These are phyloP conservation scores for Pseudopithomyces chartarum DNA, from an alignment of 2,329 filamentous ascomycete genomes.

Conservation along the genomic window DNA sequence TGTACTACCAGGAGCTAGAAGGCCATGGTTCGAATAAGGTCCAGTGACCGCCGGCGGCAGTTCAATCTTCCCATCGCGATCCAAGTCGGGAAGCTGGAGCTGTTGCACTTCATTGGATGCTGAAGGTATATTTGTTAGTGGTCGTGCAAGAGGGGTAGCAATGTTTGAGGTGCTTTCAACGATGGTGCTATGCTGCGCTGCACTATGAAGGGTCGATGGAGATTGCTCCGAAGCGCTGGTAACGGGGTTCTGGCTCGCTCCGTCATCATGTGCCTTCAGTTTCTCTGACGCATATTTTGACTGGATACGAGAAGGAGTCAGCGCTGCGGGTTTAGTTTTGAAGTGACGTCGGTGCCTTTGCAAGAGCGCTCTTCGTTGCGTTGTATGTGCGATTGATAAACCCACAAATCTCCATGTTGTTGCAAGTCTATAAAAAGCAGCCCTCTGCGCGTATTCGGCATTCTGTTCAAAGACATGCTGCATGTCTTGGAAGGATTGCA, in stretches of 20 bases:
- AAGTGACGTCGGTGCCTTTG: slow-evolving; percentile 34
- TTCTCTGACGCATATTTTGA: slow-evolving; percentile 19
- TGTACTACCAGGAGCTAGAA: slow-evolving; percentile 10
- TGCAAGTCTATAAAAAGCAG: slow-evolving; percentile 57
- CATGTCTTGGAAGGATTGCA: slow-evolving; percentile 43
- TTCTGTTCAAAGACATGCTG: slow-evolving; percentile 58
- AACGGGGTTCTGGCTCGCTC: slow-evolving; percentile 32
- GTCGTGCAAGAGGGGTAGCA: slow-evolving; percentile 60
- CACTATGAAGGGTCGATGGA: slow-evolving; percentile 8
- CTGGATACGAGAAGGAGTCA: slow-evolving; percentile 13
- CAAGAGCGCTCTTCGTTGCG: slow-evolving; percentile 45
- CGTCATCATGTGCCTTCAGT: slow-evolving; percentile 29
- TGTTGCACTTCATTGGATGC: slow-evolving; percentile 8
- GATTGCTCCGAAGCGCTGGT: slow-evolving; percentile 36
- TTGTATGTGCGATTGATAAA: slow-evolving; percentile 55
- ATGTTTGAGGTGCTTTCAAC: slow-evolving; percentile 60
- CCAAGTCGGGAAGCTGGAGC: slow-evolving; percentile 39
- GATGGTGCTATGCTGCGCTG: slow-evolving; percentile 34
- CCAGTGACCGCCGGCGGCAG: slow-evolving; percentile 42
- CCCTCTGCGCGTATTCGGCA: slow-evolving; percentile 57
- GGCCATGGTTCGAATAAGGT: slow-evolving; percentile 17
- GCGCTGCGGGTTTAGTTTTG: slow-evolving; percentile 23
- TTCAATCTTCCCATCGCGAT: slow-evolving; percentile 41
- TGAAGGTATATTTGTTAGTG: slow-evolving; percentile 29
- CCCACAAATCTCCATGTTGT: slow-evolving; percentile 65